Evolutionary conservation across 2,329 filamentous ascomycete species (phyloP).

Genomic region (Iodosphaeria phyllophila): DNA sequence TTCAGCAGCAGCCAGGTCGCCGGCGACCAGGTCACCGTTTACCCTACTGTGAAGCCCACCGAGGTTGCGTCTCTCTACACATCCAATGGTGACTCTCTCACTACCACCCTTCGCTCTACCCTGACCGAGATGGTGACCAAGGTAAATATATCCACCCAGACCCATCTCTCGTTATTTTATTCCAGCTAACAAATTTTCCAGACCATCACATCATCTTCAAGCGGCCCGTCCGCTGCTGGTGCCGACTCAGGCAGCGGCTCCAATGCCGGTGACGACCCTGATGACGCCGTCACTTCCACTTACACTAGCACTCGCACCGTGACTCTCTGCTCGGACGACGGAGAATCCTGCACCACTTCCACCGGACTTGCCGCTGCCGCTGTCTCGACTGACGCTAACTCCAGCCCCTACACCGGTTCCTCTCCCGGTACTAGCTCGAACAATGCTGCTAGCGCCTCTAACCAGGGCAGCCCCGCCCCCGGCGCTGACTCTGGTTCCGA

Average conservation of each 20-base stretch:
- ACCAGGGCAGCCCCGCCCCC: neutral
- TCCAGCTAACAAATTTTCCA: too few species aligned
- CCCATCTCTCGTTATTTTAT: too few species aligned
- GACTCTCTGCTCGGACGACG: slow-evolving; percentile 6
- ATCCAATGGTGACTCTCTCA: too few species aligned
- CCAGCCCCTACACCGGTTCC: slow-evolving; percentile 1
- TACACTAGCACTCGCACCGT: slow-evolving; percentile 14
- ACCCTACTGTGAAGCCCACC: too few species aligned
- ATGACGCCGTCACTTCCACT: slow-evolving; percentile 13
- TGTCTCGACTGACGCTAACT: slow-evolving; percentile 1
- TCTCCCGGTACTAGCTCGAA: neutral
- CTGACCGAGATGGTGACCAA: slow-evolving; percentile 11
- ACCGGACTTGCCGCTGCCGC: slow-evolving; percentile 1
- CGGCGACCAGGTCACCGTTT: too few species aligned
- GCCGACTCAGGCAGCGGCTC: slow-evolving; percentile 2
- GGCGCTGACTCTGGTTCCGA: neutral
- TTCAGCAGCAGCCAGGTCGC: too few species aligned
- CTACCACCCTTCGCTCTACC: slow-evolving; percentile 13
- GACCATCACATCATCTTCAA: slow-evolving; percentile 1
- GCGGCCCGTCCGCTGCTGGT: slow-evolving; percentile 3
- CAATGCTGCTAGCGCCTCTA: neutral
- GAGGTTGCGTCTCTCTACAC: too few species aligned
- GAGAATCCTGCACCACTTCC: neutral
- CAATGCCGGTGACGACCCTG: slow-evolving; percentile 6
- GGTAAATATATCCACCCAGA: slow-evolving; percentile 1